Percentiles rank a stretch among this genome's conserved stretches.
Evolutionary conservation across 208 protist species (phyloP).

Genomic region (Leishmania braziliensis): DNA sequence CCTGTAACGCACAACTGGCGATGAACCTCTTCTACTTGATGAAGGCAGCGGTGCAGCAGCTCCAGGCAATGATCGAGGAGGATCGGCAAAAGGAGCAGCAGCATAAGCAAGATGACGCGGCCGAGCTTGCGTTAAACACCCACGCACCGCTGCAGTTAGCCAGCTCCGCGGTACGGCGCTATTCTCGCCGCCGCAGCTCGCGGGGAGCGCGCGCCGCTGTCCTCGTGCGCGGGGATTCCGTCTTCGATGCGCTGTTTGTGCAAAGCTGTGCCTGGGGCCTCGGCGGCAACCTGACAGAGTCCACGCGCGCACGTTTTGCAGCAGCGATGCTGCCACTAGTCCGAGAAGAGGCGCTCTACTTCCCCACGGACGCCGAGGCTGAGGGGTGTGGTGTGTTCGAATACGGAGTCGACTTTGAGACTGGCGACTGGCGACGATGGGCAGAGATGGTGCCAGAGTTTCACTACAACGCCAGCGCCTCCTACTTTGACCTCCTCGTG

Average conservation of each 20-base stretch:
- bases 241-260: constrained; percentile 91
- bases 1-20: constrained; percentile 87
- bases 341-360: constrained; percentile 55
- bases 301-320: constrained; percentile 83
- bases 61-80: constrained; percentile 37
- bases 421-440: constrained; percentile 81
- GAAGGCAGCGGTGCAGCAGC: constrained; percentile 49
- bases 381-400: constrained; percentile 86
- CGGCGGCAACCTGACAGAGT: constrained; percentile 92
- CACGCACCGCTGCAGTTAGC: neutral
- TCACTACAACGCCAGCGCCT: constrained; percentile 77
- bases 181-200: constrained; percentile 51
- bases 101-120: constrained; percentile 18
- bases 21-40: constrained; percentile 88
- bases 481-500: constrained; percentile 96
- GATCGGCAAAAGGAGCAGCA: constrained; percentile 35
- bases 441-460: constrained; percentile 90
- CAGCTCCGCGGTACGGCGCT: constrained; percentile 17
- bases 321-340: constrained; percentile 71
- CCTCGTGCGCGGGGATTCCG: constrained; percentile 56
- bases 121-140: neutral
- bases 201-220: constrained; percentile 42
- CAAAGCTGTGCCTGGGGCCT: constrained; percentile 96
- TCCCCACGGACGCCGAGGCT: constrained; percentile 39
- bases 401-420: constrained; percentile 87